Evolutionary conservation across 176 grass and related monocot species (phyloP), one percentile per base, ranked within the genome.

Genomic region (Otatea glauca): DNA sequence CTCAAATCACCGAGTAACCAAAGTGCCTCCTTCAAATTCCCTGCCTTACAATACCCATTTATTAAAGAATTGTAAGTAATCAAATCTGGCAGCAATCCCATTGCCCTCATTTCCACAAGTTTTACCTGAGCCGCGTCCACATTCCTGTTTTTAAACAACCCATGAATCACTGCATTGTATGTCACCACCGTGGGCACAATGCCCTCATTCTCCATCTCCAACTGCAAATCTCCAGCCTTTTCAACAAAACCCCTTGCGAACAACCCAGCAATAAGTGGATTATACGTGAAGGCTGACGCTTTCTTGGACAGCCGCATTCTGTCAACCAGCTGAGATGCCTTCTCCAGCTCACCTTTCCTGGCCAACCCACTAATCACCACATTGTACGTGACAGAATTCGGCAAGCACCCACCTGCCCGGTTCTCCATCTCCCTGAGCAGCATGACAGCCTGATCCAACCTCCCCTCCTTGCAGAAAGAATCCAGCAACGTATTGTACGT

Each of bases 401-500:
- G 81, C 59, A 89, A 87, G 82, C 81, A 88, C 23, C 64, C 84
- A 9, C n/a, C 21, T 6, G 60, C 54, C 15, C 66, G 7, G 6
- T 23, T 70, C 51, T 93, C 91, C 81, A 93, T 93, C 37, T 86
- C 88, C 24, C 70, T 86, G 18, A 97, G 72, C 55, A 93, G 63
- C 21, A 27, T 81, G 63, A 77, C 77, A 25, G 87, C 89, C 77
- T 79, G 56, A 15, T 93, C 84, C 44, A 54, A 25, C 58, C 81
- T 89, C 65, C 87, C 81, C 70, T 88, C 87, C 76, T 88, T 96
- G 54, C 73, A 89, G 65, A 83, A 92, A 18, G 91, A 97, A 86
- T 93, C 89, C 35, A 97, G 55, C 74, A 97, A 74, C 7, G 87
- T 89, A 25, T 91, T 91, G 61, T 87, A 92, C 2, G 87, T 93